Conservation (phyloP, 257 asterid genomes). For the Solanum megistacrolobum region DNA sequence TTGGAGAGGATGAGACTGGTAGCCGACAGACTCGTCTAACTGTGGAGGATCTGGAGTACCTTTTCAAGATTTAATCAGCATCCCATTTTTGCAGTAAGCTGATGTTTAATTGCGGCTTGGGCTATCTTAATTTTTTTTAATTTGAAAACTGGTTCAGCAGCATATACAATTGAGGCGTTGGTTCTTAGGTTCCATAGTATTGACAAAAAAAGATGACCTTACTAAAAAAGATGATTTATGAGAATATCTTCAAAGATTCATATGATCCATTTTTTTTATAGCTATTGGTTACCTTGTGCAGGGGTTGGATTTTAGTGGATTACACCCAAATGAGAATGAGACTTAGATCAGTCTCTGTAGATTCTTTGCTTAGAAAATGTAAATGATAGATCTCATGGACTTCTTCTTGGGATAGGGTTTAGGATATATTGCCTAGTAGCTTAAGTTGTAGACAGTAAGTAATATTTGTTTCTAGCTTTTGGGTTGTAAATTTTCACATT, state of each 20-base stretch:
- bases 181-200: background rate
- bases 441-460: background rate
- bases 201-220: background rate
- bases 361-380: constrained; percentile 3
- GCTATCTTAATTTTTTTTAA: background rate
- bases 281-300: background rate
- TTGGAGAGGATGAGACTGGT: constrained; percentile 86
- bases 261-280: constrained; percentile 1
- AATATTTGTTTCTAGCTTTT: background rate
- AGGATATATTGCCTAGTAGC: background rate
- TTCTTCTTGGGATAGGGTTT: background rate
- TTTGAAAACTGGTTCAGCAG: background rate
- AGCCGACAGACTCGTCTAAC: constrained; percentile 71
- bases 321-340: background rate
- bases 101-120: background rate
- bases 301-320: background rate
- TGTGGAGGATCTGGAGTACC: constrained; percentile 76
- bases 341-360: constrained; percentile 1
- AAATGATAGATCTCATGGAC: constrained; percentile 3
- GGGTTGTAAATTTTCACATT: background rate
- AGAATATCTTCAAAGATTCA: background rate
- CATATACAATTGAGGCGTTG: background rate
- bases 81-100: background rate
- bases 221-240: background rate
- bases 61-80: constrained; percentile 29